These are phyloP conservation scores for Neonectria ditissima DNA, from an alignment of 2,329 filamentous ascomycete species.

Conservation along the genomic window DNA sequence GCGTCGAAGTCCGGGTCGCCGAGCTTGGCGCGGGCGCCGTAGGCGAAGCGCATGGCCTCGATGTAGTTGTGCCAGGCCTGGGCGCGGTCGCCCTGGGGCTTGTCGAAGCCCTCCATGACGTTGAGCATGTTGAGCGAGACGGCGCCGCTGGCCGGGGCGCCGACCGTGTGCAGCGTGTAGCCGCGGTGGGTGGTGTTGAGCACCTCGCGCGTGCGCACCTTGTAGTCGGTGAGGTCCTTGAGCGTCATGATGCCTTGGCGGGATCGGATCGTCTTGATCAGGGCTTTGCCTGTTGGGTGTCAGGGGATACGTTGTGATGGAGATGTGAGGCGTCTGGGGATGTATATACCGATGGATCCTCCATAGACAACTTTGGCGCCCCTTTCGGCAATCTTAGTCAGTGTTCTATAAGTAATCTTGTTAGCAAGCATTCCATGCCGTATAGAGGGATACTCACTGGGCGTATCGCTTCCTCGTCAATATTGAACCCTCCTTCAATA, in stretches of 20 bases:
- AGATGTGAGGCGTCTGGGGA: neutral
- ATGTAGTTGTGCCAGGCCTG: slow-evolving; percentile 78
- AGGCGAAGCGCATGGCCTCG: slow-evolving; percentile 91
- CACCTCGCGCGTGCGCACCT: slow-evolving; percentile 72
- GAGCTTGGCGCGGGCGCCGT: slow-evolving; percentile 80
- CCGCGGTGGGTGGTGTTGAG: slow-evolving; percentile 75
- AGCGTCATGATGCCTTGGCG: slow-evolving; percentile 88
- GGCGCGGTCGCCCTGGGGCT: neutral
- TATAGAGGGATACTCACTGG: slow-evolving; percentile 39
- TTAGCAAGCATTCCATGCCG: neutral
- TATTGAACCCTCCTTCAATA: slow-evolving; percentile 77
- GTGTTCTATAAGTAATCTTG: slow-evolving; percentile 58
- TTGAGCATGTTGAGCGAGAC: slow-evolving; percentile 83
- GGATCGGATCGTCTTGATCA: slow-evolving; percentile 74
- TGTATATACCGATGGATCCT: slow-evolving; percentile 68
- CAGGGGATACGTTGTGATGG: slow-evolving; percentile 2
- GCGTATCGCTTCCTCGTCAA: slow-evolving; percentile 88
- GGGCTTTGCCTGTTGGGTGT: slow-evolving; percentile 71
- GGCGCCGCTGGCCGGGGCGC: slow-evolving; percentile 82
- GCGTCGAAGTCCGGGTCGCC: slow-evolving; percentile 84
- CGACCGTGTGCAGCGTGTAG: slow-evolving; percentile 75
- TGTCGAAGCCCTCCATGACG: slow-evolving; percentile 79
- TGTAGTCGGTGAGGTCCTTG: slow-evolving; percentile 80
- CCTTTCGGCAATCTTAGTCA: slow-evolving; percentile 79
- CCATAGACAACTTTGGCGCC: slow-evolving; percentile 81